Evolutionary conservation across 2,329 filamentous ascomycete genomes (phyloP).

Genomic region (Massarina eburnea): DNA sequence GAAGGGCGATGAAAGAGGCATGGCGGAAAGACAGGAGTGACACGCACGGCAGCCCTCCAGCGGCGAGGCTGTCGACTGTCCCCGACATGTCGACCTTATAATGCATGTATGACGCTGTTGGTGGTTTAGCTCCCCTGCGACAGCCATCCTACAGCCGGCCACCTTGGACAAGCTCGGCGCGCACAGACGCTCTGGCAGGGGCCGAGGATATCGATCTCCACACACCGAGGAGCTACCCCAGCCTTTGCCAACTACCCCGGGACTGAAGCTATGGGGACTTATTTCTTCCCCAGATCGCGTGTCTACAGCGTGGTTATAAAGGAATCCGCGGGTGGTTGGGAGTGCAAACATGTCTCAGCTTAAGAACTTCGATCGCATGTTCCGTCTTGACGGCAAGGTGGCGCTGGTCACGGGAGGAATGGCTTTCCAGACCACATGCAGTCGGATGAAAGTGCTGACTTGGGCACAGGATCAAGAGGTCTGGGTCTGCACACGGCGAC

Average conservation of each 20-base stretch:
- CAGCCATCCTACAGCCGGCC: conserved; percentile 22
- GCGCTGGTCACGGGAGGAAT: conserved; percentile 41
- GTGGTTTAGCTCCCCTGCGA: conserved; percentile 14
- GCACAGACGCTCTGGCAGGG: conserved; percentile 19
- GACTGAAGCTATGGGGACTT: conserved; percentile 6
- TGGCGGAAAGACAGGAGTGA: conserved; percentile 8
- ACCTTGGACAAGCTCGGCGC: conserved; percentile 10
- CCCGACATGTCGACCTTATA: conserved; percentile 13
- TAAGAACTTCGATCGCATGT: conserved; percentile 36
- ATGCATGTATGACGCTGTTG: conserved; percentile 11
- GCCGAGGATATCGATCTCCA: conserved; percentile 33
- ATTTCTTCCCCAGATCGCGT: neutral
- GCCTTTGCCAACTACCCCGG: conserved; percentile 12
- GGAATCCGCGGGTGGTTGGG: conserved; percentile 5
- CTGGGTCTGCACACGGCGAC: conserved; percentile 44
- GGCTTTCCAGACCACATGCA: conserved; percentile 1
- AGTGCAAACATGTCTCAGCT: conserved; percentile 32
- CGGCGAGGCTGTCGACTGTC: neutral
- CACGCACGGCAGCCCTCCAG: conserved; percentile 6
- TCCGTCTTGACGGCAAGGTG: conserved; percentile 41
- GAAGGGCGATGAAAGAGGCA: conserved; percentile 50
- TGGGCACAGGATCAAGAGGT: conserved; percentile 41
- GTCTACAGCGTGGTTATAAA: too few relatives aligned
- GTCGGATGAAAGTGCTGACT: conserved; percentile 3
- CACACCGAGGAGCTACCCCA: conserved; percentile 21